Evolutionary conservation across 2,329 filamentous ascomycete species (phyloP), one percentile per base, ranked within the genome.

Genomic region (Ophiobolus disseminans): DNA sequence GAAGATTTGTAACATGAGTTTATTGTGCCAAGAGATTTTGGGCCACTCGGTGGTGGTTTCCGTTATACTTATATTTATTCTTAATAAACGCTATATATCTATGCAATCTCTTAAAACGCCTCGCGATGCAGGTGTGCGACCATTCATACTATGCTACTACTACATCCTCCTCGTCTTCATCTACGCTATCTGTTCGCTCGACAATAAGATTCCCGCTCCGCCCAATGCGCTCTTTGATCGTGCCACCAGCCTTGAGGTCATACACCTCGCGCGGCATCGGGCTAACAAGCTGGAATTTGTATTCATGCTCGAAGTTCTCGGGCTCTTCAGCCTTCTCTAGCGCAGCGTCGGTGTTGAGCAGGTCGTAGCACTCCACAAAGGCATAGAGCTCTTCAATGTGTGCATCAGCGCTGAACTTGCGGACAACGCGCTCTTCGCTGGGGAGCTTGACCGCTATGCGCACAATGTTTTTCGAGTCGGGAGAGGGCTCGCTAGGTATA

Each of bases 361-460:
- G 61, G 42, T 90, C 86, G 69, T 91, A 87, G 75, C 93, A 97
- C 68, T 99, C 94, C 2, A 97, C 91, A 75, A 96, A 97, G 0
- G 93, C 94, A 72, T 97, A 97, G 5, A 99, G 76, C 65, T 97
- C 91, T 69, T 97, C 93, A 28, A 97, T 78, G 2, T 82, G 80
- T 0, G 89, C 84, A n/a, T 84, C 78, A 1, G 81, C 78, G 0
- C 79, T 73, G 69, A 99, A 97, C 40, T 83, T 84, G 32, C 93
- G 83, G 46, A 96, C 83, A 2, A 96, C 83, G 32, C 92, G 82
- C 39, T 90, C 88, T 83, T 87, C 0, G 80, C 77, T 23, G 14
- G 36, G 44, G 4, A 47, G 20, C 30, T 47, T 47, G 37, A 47
- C 37, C 2, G 44, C 44, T 2, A 88, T 78, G n/a, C 91, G 84